Base-by-base conservation (phyloP, 345 rosid species). In the Ailanthus altissimus region DNA sequence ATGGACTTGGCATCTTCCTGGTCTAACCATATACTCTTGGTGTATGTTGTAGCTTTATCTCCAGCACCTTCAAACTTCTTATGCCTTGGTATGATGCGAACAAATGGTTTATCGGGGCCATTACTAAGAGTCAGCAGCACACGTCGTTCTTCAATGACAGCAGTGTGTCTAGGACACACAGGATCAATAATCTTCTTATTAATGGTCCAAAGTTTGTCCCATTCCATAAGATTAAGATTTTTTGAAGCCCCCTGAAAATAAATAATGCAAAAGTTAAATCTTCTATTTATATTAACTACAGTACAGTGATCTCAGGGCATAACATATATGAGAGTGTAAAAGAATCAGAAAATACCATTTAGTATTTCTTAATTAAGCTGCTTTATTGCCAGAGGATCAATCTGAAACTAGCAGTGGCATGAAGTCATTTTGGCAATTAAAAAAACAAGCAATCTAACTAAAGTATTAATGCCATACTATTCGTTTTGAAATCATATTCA, bases 161-260 rank as follows among this genome's bases (percentile, higher is more conserved):
- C 97, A 18, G 98, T 96, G 80, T 96, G 97, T 80, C 98, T 86
- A 7, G 98, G 97, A 73, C 98, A 96, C 73, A 96, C 94, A 20
- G 95, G 99, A 85, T 96, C 99, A 12, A 96, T 65, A 40, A 93
- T 94, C 83, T 87, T 92, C 91, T 97, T 92, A 65, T 96, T 96
- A 40, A 96, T 94, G 32, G 93, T 85, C 99, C 99, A 97, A 56
- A 97, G 90, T 75, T 97, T 94, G 84, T 97, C 99, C 99, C 99
- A 89, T 73, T 92, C 99, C 98, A 97, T 94, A 32, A 97, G 92
- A 78, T 93, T 94, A 49, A 94, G 91, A 83, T 94, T 96, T 81
- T 94, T 96, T 0, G 95, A 96, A 45, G 97, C 99, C 0, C 98
- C 98, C n/a, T 46, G 15, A 6, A 69, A 25, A 23, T 23, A 2